Base-by-base conservation (phyloP, 2,329 filamentous ascomycete species). In the Pestalotiopsis sp. region DNA sequence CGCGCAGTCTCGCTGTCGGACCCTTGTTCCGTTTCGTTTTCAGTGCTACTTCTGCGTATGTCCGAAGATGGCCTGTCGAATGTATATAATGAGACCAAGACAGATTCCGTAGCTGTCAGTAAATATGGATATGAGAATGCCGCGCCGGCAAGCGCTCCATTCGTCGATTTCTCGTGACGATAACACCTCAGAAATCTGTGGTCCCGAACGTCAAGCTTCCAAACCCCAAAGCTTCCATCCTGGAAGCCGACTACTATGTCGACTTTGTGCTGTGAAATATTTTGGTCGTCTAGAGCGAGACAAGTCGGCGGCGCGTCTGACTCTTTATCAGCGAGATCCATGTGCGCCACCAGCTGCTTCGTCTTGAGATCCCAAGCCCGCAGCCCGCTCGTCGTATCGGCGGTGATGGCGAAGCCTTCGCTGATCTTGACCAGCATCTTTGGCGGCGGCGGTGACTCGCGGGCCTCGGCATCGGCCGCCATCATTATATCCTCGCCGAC, bases 361-460 rank as follows among this genome's bases (percentile, higher is more conserved):
- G 87, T 88, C 75, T 88, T 92, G 31, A 93, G 83, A 69, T 91
- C 88, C 94, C 94, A 98, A 1, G 90, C 93, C 49, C 93, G 87
- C 62, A 98, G 82, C 0, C 94, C 94, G 63, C 87, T 86, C 2
- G 81, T 79, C 5, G 82, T 81, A 77, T 97, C 93, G 0, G 88
- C 94, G 3, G 93, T 96, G 65, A 96, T 88, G 9, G 96, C 90
- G 23, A 94, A 83, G 0, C 93, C 92, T 68, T 93, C 90, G 57
- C 91, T 87, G 71, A 97, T 87, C 77, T 93, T 93, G 62, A 95
- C 92, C 6, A 98, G 82, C 49, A 94, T 92, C 83, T 78, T 90
- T 76, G 66, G 84, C 5, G 31, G 31, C 31, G 31, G 31, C 6
- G 31, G 31, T 6, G 69, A 81, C 1, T 83, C 79, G 5, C 12